Conservation (phyloP, 768 basidiomycete genomes). For the Boletus rufocinnamomeus region DNA sequence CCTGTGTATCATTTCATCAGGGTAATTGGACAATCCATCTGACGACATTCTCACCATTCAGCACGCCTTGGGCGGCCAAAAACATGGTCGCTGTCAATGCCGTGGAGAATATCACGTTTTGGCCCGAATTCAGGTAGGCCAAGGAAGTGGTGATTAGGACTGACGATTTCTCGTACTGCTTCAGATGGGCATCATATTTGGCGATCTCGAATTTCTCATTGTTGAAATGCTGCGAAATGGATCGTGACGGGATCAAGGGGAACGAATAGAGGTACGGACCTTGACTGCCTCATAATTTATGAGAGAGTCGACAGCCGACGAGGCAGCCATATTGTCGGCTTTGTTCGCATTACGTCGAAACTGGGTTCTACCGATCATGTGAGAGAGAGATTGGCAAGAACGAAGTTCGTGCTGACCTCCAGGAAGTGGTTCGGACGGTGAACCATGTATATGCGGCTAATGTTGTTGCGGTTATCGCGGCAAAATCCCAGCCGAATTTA, state of each 20-base stretch:
- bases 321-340: slow-evolving; percentile 96
- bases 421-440: slow-evolving; percentile 92
- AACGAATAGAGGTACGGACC: slow-evolving; percentile 44
- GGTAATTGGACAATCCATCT: neutral
- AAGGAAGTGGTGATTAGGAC: slow-evolving; percentile 95
- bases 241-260: neutral
- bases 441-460: slow-evolving; percentile 96
- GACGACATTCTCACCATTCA: slow-evolving; percentile 60
- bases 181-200: slow-evolving; percentile 89
- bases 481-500: slow-evolving; percentile 98
- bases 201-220: slow-evolving; percentile 91
- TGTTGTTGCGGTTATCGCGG: slow-evolving; percentile 81
- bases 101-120: slow-evolving; percentile 93
- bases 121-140: slow-evolving; percentile 92
- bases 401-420: slow-evolving; percentile 61
- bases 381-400: neutral
- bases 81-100: slow-evolving; percentile 96
- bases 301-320: slow-evolving; percentile 89
- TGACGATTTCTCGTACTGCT: slow-evolving; percentile 86
- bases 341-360: slow-evolving; percentile 95
- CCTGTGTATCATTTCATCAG: slow-evolving; percentile 46
- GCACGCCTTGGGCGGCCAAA: slow-evolving; percentile 90
- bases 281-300: slow-evolving; percentile 99
- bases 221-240: slow-evolving; percentile 79
- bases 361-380: slow-evolving; percentile 58